Base-by-base conservation (phyloP, 257 asterid genomes). In the Marsdenia floribunda region DNA sequence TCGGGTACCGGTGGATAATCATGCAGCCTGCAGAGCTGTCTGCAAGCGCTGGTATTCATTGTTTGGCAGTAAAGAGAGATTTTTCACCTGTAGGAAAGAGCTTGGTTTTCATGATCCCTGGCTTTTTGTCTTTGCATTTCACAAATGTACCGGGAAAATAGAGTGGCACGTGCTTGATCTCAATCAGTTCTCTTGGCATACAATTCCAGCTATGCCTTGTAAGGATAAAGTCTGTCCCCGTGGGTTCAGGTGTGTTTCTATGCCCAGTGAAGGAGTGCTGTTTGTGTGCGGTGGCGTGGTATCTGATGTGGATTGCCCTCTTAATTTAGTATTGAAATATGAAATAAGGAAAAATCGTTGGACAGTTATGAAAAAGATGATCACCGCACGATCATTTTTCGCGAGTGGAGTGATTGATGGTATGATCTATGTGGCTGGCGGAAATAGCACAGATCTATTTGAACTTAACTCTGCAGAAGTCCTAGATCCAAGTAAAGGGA, bases 141-240 rank as follows among this genome's bases (percentile, higher is more conserved):
- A 92, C 75, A 94, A 92, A 77, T 89, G 96, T 76, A 89, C 96
- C 1, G 91, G 96, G 19, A 92, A 89, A 77, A 89, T 90, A 6
- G 90, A 86, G 76, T 94, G 99, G 99, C 87, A 88, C 83, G 97
- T 92, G 78, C 89, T 94, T 1, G 91, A 94, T 61, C 88, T 94
- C 8, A 85, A 75, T 4, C 87, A 82, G 52, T 80, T 84, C 40
- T 79, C 93, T 2, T 94, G 99, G 99, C 99, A 94, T 82, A 52
- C 92, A 3, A 89, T 92, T 71, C 97, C 98, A 0, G 83, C 96
- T 12, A 94, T 94, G 98, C 98, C 98, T 19, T 94, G 97, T 84
- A 94, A 88, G 85, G 97, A 89, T 42, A 90, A 87, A 77, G 96
- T 88, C 37, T 88, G 96, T 66, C 97, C 97, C 42, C 95, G 90